Base-by-base conservation (phyloP, 2,329 filamentous ascomycete species). In the Onygenales sp. region DNA sequence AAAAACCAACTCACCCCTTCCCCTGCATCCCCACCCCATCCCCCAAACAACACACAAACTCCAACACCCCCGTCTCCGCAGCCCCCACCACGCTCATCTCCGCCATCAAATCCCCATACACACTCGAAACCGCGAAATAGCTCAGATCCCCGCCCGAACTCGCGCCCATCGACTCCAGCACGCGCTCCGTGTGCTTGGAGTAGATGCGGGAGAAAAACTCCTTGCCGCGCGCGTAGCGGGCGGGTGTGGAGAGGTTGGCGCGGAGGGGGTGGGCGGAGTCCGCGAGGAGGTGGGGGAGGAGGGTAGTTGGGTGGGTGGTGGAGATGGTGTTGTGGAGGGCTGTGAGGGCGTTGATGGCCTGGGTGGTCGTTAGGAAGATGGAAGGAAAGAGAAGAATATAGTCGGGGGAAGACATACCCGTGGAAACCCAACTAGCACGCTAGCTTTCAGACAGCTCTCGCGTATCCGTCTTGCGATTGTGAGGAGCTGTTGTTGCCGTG, bases 31-130 rank as follows among this genome's bases (percentile, higher is more conserved):
- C 60, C 21, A 62, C 62, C 13, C 57, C 58, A 52, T 63, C 61
- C 13, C 59, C 62, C 41, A 66, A 54, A 59, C 63, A 66, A 50
- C 61, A 63, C 11, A 63, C 61, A 54, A 66, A 66, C 52, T 65
- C 63, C 44, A 66, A 38, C 55, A 66, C 45, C 2, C 60, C 63
- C 41, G 63, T 66, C 48, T 64, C 62, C 51, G 57, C 51, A 27
- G 53, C 57, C 39, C 57, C 57, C 10, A 65, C 53, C 27, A 65
- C 58, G 31, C 57, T 56, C 45, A 55, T 56, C 51, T 64, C 63
- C 7, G 58, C 55, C 51, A 66, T 60, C 10, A 66, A 53, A 36
- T 63, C 63, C 35, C 63, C 63, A 52, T 66, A 66, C 44, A 66
- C 61, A 52, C 60, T 61, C 11, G 57, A 47, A 17, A 65, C 56